Base-by-base conservation (phyloP, 768 basidiomycete species). In the Panellus pusillus region DNA sequence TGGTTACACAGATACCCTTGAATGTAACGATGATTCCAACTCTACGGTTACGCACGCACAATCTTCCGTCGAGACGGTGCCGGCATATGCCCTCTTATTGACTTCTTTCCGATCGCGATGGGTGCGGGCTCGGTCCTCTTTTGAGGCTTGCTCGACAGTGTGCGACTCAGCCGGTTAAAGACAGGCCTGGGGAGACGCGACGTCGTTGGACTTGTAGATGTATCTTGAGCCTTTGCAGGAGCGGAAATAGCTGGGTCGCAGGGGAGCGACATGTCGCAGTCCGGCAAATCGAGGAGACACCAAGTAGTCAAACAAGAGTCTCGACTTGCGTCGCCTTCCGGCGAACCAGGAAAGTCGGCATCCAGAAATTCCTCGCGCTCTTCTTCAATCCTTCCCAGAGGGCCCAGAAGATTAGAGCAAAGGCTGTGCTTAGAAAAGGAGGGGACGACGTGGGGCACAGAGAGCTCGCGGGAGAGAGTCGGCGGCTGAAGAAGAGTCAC, bases 111-210 rank as follows among this genome's bases (percentile, higher is more conserved):
- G 17, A 61, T 47, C 13, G 37, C 44, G 13, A 54, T 44, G 19
- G 57, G 28, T 7, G 50, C 6, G 31, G 49, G 24, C 51, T 52
- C 46, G 6, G 18, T 27, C 28, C 40, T 18, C 38, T 32, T 52
- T 28, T 12, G 28, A n/a, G 53, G 27, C 37, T 59, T 55, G 38
- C 19, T 53, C 40, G 54, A 47, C 28, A 66, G 63, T 35, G 63
- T 52, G 42, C 64, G 55, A 45, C 48, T 64, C 47, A 64, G 32
- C 12, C 57, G 58, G 37, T 63, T 61, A 29, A 64, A 44, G 12
- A 66, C 62, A 12, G 66, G 65, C 28, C 63, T 61, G 17, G 67
- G 65, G 29, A 66, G 62, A 14, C 57, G 63, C 27, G 64, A 66
- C 46, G 54, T 58, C 31, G 49, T 57, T 24, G 47, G 47, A 6